A percentile compares a stretch with the other conserved stretches of the same genome.
phyloP scores from a whole-genome alignment of 306 rosid genomes.

The Castanea crenata region DNA sequence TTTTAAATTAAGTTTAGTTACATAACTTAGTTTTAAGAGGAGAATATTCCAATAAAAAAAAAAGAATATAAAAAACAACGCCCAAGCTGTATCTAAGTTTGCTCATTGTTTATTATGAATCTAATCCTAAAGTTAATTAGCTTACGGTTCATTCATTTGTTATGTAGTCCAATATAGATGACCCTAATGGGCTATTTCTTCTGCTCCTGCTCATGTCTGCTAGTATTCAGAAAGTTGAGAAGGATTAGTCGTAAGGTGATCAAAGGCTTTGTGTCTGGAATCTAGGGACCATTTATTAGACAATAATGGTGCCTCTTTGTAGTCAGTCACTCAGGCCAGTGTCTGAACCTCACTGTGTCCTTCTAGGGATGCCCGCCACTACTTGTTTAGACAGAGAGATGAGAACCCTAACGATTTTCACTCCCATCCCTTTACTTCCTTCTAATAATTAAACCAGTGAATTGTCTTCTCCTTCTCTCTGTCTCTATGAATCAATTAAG shows the following conservation, averaged over 20 bases:
- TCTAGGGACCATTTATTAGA: constrained; percentile 56
- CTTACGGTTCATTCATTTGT: too few relatives aligned
- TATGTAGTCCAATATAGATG: too few relatives aligned
- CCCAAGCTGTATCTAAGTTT: too few relatives aligned
- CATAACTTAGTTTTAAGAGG: too few relatives aligned
- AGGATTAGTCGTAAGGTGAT: constrained; percentile 38
- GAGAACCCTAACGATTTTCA: neutral
- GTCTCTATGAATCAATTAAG: neutral
- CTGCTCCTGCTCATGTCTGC: neutral
- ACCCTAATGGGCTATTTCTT: too few relatives aligned
- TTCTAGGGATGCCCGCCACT: constrained; percentile 38
- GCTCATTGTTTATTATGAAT: too few relatives aligned
- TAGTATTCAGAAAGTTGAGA: constrained; percentile 35
- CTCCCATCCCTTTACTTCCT: constrained; percentile 21
- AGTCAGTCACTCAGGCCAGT: constrained; percentile 7
- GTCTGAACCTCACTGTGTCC: constrained; percentile 11
- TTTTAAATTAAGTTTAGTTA: too few relatives aligned
- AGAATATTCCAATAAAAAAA: too few relatives aligned
- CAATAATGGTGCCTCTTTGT: constrained; percentile 12
- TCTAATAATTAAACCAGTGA: neutral
- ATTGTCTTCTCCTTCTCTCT: neutral
- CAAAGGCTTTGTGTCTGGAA: constrained; percentile 34
- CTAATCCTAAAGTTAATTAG: too few relatives aligned
- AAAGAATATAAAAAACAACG: too few relatives aligned
- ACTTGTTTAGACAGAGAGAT: constrained; percentile 22